Percentiles rank a stretch among this genome's conserved stretches.
phyloP scores from a whole-genome alignment of 2,329 filamentous ascomycete genomes.

The Cordyceps tenuipes region DNA sequence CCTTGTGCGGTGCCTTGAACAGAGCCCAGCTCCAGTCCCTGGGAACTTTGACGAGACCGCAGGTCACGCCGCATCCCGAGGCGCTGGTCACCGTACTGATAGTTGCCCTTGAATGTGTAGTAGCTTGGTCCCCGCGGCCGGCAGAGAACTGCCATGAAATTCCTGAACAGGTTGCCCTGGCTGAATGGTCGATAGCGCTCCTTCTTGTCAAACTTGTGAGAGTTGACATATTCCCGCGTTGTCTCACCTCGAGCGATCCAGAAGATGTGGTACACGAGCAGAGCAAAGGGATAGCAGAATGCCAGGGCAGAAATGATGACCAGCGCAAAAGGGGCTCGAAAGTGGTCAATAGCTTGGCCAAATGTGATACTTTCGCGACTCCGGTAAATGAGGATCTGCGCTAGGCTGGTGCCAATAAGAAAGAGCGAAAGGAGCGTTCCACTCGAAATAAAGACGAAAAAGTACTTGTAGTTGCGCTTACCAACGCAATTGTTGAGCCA shows the following conservation, averaged over 20 bases:
- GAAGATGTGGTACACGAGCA: constrained; percentile 86
- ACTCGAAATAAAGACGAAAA: constrained; percentile 82
- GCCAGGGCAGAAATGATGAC: constrained; percentile 71
- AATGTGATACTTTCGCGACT: constrained; percentile 58
- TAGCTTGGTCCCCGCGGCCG: constrained; percentile 83
- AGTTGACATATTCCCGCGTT: constrained; percentile 91
- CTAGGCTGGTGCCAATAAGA: constrained; percentile 68
- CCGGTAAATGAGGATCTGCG: constrained; percentile 69
- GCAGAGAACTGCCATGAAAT: constrained; percentile 73
- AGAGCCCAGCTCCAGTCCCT: constrained; percentile 65
- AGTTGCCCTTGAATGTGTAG: constrained; percentile 72
- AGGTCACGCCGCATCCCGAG: constrained; percentile 47
- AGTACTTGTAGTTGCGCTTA: constrained; percentile 94
- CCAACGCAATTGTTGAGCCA: constrained; percentile 99
- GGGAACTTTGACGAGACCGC: constrained; percentile 39
- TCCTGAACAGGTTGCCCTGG: constrained; percentile 64
- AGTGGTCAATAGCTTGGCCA: constrained; percentile 56
- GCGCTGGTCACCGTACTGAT: constrained; percentile 75
- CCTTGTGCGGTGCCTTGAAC: constrained; percentile 38
- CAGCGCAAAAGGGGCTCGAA: constrained; percentile 79
- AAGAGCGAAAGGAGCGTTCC: constrained; percentile 70
- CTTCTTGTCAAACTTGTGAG: constrained; percentile 86
- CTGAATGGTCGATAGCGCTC: constrained; percentile 89
- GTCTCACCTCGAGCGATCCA: constrained; percentile 87
- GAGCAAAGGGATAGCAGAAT: constrained; percentile 70